Conservation (phyloP, 768 basidiomycete species). For the Ephemerocybe angulata region DNA sequence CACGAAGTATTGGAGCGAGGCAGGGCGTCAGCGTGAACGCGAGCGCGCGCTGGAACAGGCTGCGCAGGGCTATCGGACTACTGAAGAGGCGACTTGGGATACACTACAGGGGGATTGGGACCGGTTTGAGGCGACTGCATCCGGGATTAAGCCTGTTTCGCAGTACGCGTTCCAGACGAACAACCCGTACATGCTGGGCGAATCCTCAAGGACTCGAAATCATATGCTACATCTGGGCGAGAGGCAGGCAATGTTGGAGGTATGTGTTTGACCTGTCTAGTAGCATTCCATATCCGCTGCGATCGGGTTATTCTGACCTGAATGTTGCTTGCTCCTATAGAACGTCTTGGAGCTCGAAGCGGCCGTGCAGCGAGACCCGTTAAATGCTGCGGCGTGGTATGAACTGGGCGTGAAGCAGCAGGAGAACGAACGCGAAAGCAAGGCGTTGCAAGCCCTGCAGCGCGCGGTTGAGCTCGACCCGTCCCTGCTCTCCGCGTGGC, state of each 20-base stretch:
- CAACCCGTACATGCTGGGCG: conserved; percentile 74
- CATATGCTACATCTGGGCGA: conserved; percentile 36
- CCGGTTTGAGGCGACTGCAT: conserved; percentile 66
- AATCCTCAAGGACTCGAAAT: conserved; percentile 51
- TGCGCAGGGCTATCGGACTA: conserved; percentile 13
- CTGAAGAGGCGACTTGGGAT: conserved; percentile 51
- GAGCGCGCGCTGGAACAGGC: conserved; percentile 7
- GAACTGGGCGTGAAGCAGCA: conserved; percentile 95
- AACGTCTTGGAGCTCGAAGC: conserved; percentile 89
- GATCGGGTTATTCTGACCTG: conserved; percentile 7
- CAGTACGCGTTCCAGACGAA: conserved; percentile 70
- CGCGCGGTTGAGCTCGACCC: conserved; percentile 82
- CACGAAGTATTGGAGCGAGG: conserved; percentile 53
- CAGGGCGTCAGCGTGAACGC: conserved; percentile 17
- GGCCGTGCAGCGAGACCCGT: conserved; percentile 72
- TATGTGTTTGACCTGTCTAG: too few species aligned
- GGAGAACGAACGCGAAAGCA: conserved; percentile 92
- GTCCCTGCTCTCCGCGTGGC: conserved; percentile 72
- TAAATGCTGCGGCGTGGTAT: conserved; percentile 77
- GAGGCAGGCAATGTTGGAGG: conserved; percentile 40
- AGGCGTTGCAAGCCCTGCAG: conserved; percentile 81
- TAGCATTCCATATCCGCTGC: conserved; percentile 3
- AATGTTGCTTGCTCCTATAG: conserved; percentile 36
- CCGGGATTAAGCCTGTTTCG: conserved; percentile 54
- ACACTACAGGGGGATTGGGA: conserved; percentile 78